These are phyloP conservation scores for Rhodotorula kratochvilovae DNA, from an alignment of 768 basidiomycete species.

Conservation along the genomic window DNA sequence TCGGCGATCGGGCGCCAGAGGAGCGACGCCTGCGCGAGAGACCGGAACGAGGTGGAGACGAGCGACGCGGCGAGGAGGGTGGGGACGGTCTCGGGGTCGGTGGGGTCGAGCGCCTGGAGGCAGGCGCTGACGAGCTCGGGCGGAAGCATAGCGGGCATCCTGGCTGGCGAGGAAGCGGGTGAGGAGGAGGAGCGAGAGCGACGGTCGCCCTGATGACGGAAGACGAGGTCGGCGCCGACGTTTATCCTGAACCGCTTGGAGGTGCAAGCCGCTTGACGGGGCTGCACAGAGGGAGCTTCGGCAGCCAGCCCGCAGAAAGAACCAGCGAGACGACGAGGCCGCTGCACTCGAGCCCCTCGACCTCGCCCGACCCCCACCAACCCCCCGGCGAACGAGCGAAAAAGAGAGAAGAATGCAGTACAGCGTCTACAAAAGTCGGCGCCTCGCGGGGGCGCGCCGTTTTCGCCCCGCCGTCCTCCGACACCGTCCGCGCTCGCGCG, in stretches of 20 bases:
- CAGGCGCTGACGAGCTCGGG: constrained; percentile 17
- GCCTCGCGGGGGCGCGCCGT: no score
- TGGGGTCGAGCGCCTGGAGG: background rate
- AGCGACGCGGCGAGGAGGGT: constrained; percentile 17
- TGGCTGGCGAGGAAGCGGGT: no score
- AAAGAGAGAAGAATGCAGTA: constrained; percentile 1
- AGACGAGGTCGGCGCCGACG: no score
- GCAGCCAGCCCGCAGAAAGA: no score
- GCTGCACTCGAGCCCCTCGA: no score
- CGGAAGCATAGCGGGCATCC: background rate
- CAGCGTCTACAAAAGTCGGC: background rate
- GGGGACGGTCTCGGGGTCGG: background rate
- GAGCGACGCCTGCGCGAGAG: background rate
- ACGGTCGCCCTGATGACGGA: no score
- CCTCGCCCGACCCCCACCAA: no score
- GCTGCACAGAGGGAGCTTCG: no score
- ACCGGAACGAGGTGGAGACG: background rate
- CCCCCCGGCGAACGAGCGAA: background rate
- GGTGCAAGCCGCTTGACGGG: background rate
- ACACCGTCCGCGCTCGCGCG: background rate
- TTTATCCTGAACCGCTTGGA: no score
- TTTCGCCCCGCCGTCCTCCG: no score
- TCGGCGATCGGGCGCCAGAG: constrained; percentile 13
- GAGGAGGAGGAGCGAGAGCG: background rate
- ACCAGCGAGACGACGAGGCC: no score